These are phyloP conservation scores for Scenedesmus sp. DNA, from an alignment of 163 green algal genomes.

Conservation along the genomic window DNA sequence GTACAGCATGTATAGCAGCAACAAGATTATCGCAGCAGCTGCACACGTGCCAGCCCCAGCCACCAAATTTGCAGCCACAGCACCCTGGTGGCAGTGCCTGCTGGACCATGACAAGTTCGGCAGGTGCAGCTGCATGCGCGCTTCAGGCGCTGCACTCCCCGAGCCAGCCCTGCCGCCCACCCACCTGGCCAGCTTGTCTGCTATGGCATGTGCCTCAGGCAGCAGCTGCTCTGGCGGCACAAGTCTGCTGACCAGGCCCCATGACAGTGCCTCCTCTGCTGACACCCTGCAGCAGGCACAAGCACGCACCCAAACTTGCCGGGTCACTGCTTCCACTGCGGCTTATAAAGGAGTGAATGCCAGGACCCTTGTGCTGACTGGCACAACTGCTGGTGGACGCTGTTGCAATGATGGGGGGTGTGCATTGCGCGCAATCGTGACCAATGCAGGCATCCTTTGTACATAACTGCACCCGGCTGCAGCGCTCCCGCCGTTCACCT, in stretches of 20 bases:
- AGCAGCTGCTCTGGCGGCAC: conserved; percentile 70
- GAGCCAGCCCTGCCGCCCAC: background rate
- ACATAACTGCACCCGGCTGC: background rate
- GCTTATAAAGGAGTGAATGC: background rate
- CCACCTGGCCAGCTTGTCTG: conserved; percentile 69
- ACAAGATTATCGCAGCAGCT: too few species aligned
- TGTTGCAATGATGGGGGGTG: background rate
- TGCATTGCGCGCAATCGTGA: background rate
- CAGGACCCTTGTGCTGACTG: background rate
- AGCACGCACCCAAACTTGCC: background rate
- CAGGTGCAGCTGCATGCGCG: too few species aligned
- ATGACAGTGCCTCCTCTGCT: conserved; percentile 67
- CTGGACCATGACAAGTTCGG: background rate
- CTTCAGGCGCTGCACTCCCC: background rate
- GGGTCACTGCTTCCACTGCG: background rate
- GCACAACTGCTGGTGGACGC: background rate
- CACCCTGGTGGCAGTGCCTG: background rate
- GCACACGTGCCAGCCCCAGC: background rate
- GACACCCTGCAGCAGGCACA: conserved; percentile 55
- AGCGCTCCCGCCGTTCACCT: conserved; percentile 29
- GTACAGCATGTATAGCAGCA: too few species aligned
- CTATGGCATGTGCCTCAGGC: conserved; percentile 70
- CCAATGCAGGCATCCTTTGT: background rate
- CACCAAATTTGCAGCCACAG: background rate
- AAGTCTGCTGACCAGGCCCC: conserved; percentile 73